Conservation (phyloP, 768 basidiomycete species). For the Chalciporus sphaerocephalus region DNA sequence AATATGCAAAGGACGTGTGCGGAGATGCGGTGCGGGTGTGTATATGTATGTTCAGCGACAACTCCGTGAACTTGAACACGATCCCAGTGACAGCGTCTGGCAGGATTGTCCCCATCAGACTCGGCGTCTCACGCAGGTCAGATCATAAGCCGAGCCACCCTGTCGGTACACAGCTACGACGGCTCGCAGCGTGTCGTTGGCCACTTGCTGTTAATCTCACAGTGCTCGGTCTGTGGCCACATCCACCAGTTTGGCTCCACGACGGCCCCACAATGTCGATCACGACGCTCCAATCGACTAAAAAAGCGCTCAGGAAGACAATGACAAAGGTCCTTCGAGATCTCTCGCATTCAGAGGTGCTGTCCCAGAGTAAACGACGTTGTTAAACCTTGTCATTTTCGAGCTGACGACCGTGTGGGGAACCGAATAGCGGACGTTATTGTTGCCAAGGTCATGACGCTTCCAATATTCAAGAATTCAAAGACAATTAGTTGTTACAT, state of each 20-base stretch:
- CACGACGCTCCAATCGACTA: conserved; percentile 28
- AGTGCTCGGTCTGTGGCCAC: background rate
- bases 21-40: too few relatives aligned
- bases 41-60: conserved; percentile 17
- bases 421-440: conserved; percentile 33
- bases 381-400: background rate
- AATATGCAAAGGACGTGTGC: background rate
- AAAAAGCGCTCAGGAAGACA: conserved; percentile 57
- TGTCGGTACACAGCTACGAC: conserved; percentile 4
- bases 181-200: background rate
- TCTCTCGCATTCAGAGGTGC: conserved; percentile 42
- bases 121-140: background rate
- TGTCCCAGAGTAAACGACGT: conserved; percentile 54
- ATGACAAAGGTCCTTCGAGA: conserved; percentile 42
- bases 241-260: background rate
- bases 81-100: background rate
- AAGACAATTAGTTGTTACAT: conserved; percentile 68
- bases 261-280: conserved; percentile 24
- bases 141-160: conserved; percentile 11
- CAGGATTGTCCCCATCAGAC: background rate
- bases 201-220: background rate
- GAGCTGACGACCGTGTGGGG: conserved; percentile 6
- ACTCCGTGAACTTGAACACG: conserved; percentile 16
- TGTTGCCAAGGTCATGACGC: conserved; percentile 41
- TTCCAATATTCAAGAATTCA: conserved; percentile 48